Evolutionary conservation across 2,329 filamentous ascomycete genomes (phyloP).

Genomic region (Akanthomyces dipterigenus): DNA sequence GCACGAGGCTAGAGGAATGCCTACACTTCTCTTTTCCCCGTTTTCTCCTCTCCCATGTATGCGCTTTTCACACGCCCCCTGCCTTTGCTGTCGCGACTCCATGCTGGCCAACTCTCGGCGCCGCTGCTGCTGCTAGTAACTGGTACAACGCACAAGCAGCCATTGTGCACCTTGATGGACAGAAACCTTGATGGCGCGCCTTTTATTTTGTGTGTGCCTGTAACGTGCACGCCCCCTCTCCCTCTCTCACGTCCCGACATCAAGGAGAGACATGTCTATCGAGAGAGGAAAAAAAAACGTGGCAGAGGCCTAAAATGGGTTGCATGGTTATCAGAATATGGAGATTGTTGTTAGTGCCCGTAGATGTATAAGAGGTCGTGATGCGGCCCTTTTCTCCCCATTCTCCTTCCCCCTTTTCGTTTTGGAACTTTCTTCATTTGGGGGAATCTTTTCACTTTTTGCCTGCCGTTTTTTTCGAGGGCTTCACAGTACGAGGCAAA

Average conservation of each 20-base stretch:
- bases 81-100: background rate
- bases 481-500: background rate
- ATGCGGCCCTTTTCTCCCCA: background rate
- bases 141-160: too few species aligned
- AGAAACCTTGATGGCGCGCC: slow-evolving; percentile 6
- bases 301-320: background rate
- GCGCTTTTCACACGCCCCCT: too few species aligned
- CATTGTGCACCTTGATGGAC: slow-evolving; percentile 7
- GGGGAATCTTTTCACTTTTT: too few species aligned
- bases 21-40: background rate
- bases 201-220: background rate
- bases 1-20: background rate
- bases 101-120: too few species aligned
- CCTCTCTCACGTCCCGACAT: background rate
- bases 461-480: too few species aligned
- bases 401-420: background rate
- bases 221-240: background rate
- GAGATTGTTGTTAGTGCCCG: too few species aligned
- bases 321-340: background rate
- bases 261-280: background rate
- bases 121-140: too few species aligned
- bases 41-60: too few species aligned
- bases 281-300: background rate
- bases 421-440: too few species aligned
- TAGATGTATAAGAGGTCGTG: slow-evolving; percentile 1